Base-by-base conservation (phyloP, 2,329 filamentous ascomycete genomes). In the Coleophoma eucalyptorum region DNA sequence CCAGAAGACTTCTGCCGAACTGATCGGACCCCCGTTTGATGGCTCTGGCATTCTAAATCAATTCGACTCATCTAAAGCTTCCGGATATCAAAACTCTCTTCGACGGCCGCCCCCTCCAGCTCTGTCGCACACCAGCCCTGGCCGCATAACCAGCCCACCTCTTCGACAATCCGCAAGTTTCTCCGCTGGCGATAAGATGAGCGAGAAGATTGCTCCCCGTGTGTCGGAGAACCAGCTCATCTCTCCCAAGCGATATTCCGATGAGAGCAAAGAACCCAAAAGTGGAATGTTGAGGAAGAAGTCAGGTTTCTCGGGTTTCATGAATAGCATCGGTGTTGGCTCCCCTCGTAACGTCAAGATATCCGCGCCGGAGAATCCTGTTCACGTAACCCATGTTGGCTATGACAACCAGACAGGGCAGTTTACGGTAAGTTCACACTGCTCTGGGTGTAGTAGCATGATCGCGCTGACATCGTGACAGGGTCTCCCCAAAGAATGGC, bases 401-500 rank as follows among this genome's bases (percentile, higher is more conserved):
- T 97, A 96, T 69, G 93, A 99, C 71, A 96, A 94, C 72, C 81
- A 89, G 63, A 97, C 94, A 3, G 94, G 94, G 59, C 90, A 96
- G 72, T 99, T 96, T 69, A 97, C 93, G 51, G 91, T 96, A 52
- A 56, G 65, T 65, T 49, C 15, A 15, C 16, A 26, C 26, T 5
- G 26, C 26, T 5, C 26, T 26, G 26, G 26, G 4, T 8, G 6
- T 8, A 8, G 26, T 8, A 8, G 26, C 26, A 26, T 3, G 2
- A 38, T 38, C 35, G 13, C 15, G 16, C 35, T 38, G 35, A 34
- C 15, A 7, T 6, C 12, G 13, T 43, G 58, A 12, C 62, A 94
- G 91, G 94, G 94, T 57, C 79, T 99, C 26, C 94, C 94, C 16
- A 95, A 94, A 70, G 94, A 97, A 80, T 99, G 94, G 94, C 93